Percentiles rank a stretch among this genome's conserved stretches.
Evolutionary conservation across 768 basidiomycete genomes (phyloP).

Genomic region (Naganishia kalamii): DNA sequence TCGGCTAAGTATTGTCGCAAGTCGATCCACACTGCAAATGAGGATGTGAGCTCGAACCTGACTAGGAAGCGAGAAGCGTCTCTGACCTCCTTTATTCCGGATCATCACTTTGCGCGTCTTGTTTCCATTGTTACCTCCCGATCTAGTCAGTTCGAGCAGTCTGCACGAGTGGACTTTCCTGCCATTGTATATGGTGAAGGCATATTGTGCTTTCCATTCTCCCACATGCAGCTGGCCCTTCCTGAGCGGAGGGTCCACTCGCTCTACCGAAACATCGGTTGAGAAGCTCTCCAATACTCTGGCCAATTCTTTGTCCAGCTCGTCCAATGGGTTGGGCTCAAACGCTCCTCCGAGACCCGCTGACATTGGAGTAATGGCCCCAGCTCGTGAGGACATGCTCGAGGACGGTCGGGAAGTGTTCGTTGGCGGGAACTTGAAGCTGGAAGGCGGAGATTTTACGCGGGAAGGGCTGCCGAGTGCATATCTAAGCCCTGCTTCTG

Average conservation of each 20-base stretch:
- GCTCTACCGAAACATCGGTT: constrained; percentile 11
- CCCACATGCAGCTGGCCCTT: constrained; percentile 21
- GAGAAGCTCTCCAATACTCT: not conserved
- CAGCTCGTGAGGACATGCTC: not conserved
- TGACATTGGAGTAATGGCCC: constrained; percentile 5
- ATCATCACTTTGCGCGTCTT: constrained; percentile 20
- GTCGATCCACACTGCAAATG: not conserved
- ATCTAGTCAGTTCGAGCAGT: constrained; percentile 9
- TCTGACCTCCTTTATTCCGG: not conserved
- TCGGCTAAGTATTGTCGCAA: not conserved
- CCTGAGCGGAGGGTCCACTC: constrained; percentile 12
- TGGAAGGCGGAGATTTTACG: not conserved
- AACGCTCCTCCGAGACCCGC: not conserved
- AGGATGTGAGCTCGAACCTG: no score
- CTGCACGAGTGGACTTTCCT: constrained; percentile 1
- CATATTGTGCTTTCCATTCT: constrained; percentile 22
- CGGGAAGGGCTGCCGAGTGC: not conserved
- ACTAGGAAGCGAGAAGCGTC: not conserved
- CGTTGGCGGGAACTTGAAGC: not conserved
- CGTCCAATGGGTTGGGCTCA: constrained; percentile 14
- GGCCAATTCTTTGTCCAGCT: constrained; percentile 16
- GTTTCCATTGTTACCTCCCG: not conserved
- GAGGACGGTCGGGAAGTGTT: not conserved
- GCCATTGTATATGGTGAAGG: not conserved
- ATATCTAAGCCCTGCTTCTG: not conserved